Percentiles rank a stretch among this genome's conserved stretches.
phyloP scores from a whole-genome alignment of 192 early-diverging fungal genomes.

The Coemansia asiatica region DNA sequence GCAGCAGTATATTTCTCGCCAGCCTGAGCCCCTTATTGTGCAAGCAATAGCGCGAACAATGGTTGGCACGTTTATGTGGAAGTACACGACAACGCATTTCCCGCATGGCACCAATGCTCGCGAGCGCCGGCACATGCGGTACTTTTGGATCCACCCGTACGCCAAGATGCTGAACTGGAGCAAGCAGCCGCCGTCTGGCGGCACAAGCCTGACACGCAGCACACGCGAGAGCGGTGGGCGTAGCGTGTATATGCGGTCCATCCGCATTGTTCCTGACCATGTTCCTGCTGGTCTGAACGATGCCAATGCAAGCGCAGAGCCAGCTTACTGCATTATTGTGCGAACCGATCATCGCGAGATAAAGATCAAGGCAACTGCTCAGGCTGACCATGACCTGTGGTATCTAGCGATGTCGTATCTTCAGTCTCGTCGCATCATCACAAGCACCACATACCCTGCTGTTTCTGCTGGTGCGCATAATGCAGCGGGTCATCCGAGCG shows the following conservation, averaged over 20 bases:
- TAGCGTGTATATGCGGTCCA: conserved; percentile 66
- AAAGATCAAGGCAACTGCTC: conserved; percentile 68
- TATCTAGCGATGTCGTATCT: conserved; percentile 60
- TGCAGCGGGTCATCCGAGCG: conserved; percentile 1
- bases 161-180: conserved; percentile 78
- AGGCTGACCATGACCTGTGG: conserved; percentile 73
- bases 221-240: conserved; percentile 36
- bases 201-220: conserved; percentile 30
- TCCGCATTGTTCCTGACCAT: conserved; percentile 59
- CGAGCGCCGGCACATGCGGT: conserved; percentile 68
- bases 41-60: conserved; percentile 73
- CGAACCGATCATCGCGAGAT: conserved; percentile 69
- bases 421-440: conserved; percentile 54
- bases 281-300: neutral
- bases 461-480: conserved; percentile 8
- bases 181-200: conserved; percentile 57
- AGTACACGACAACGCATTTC: conserved; percentile 63
- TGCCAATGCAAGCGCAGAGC: conserved; percentile 36
- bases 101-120: conserved; percentile 48
- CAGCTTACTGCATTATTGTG: conserved; percentile 63
- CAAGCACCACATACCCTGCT: conserved; percentile 48
- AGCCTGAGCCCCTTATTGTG: conserved; percentile 66
- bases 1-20: conserved; percentile 24
- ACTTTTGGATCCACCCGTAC: conserved; percentile 82
- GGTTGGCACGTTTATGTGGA: conserved; percentile 75